phyloP scores from a whole-genome alignment of 768 basidiomycete genomes.

The Pleurotus eryngii region DNA sequence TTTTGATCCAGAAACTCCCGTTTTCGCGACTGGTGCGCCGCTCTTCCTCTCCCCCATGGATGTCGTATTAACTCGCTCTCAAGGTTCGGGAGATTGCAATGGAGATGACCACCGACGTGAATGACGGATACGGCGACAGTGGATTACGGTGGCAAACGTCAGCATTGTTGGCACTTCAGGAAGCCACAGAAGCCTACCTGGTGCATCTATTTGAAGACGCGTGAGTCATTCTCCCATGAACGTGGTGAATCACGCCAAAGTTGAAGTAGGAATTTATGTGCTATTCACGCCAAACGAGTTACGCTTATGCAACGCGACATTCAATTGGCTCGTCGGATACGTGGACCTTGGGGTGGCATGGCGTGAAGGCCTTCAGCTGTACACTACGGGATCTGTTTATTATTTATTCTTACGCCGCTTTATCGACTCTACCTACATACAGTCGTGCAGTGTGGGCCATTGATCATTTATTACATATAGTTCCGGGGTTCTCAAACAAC shows the following conservation, averaged over 20 bases:
- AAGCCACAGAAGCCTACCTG: constrained; percentile 92
- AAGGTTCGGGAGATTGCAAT: constrained; percentile 94
- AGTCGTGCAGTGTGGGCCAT: too few relatives aligned
- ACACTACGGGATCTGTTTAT: too few relatives aligned
- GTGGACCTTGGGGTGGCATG: constrained; percentile 83
- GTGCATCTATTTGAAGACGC: constrained; percentile 98
- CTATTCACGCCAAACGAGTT: constrained; percentile 96
- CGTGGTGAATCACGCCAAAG: constrained; percentile 1
- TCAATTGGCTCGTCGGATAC: constrained; percentile 91
- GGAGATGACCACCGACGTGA: constrained; percentile 82
- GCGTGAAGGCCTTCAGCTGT: constrained; percentile 30
- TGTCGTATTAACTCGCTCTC: not conserved
- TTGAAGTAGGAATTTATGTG: constrained; percentile 78
- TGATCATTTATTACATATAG: too few relatives aligned
- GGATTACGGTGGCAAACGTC: constrained; percentile 92
- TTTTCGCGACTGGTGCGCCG: constrained; percentile 83
- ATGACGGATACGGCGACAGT: constrained; percentile 51
- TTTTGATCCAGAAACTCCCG: constrained; percentile 83
- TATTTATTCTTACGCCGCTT: not conserved
- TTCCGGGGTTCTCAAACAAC: too few relatives aligned
- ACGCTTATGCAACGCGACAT: constrained; percentile 98
- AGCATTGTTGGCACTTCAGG: constrained; percentile 90
- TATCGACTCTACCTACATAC: too few relatives aligned
- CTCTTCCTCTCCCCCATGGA: not conserved
- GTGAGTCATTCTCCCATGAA: constrained; percentile 50